Evolutionary conservation across 139 green algal species (phyloP), one percentile per base, ranked within the genome.

Genomic region (Tetradesmus obliquus): DNA sequence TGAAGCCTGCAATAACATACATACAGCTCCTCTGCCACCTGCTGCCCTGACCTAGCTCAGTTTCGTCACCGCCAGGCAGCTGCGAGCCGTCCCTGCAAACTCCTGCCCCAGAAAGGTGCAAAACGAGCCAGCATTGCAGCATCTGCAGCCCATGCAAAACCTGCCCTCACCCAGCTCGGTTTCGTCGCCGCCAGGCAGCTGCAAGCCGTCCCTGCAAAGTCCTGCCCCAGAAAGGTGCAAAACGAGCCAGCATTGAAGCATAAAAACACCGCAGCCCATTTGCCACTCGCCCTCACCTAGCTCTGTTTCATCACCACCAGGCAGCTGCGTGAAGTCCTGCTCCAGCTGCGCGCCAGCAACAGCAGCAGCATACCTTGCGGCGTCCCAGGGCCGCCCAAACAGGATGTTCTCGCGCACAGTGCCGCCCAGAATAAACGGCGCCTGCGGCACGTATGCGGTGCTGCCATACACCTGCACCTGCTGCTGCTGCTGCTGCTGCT

Each of bases 351-450:
- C 91, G 7, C 88, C 93, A 9, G 62, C 76, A 76, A 81, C 79
- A 55, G 13, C 55, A 84, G 51, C 66, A 3, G 17, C 91, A 32
- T 98, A 96, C 9, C 87, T 80, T 2, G 13, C 84, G 12, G 88
- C 88, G 1, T 97, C 93, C 51, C 86, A 97, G 2, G 94, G 90
- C 82, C 94, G 89, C 2, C 96, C 97, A 91, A 99, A 97, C 76
- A 98, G 84, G 66, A 98, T 96, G 90, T 99, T 99, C 13, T 98
- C 96, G 22, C 94, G 91, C 74, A 98, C 91, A 13, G 91, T 96
- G 0, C 91, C 95, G 66, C 96, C 96, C 53, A 96, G 89, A 53
- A 99, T 97, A 92, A 97, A 99, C 5, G 97, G 93, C 9, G 96
- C 91, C 93, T 99, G 97, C 0, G 96, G 94, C 5, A 97, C 96